Base-by-base conservation (phyloP, 2,329 filamentous ascomycete genomes). In the Diplodia sapinea region DNA sequence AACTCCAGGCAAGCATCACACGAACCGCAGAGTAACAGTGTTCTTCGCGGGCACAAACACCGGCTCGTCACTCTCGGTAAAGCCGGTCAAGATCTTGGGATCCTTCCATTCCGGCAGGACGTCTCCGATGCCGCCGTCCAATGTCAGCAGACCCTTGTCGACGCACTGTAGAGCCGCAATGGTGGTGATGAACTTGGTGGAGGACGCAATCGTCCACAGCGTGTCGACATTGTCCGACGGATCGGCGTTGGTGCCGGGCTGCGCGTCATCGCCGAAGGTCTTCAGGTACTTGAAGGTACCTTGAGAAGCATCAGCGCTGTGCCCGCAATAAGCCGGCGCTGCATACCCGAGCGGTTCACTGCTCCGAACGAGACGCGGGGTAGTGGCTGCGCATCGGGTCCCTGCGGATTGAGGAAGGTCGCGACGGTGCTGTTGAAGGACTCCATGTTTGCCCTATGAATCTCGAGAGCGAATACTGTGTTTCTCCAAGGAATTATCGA, bases 181-280 rank as follows among this genome's bases (percentile, higher is more conserved):
- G 0, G 73, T 72, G 1, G 77, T 78, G 70, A 79, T 73, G 36
- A 80, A 74, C 68, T 80, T 80, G 17, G 76, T 79, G 71, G 75
- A 78, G 7, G 76, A 78, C 5, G 78, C 77, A 13, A 79, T 72
- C 76, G 76, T 79, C 17, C 54, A 57, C 31, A 61, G 43, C 11
- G 56, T 5, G 23, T 52, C 47, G 47, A 49, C 15, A 26, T 17
- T 8, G 12, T 38, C 23, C 15, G 47, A 36, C 13, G 56, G 65
- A 11, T 61, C 49, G 3, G 65, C 65, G n/a, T 50, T 63, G 59
- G 9, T 29, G 29, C 59, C 47, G 4, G 59, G 59, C 40, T 61
- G 40, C 40, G 26, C n/a, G 13, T 61, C 65, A n/a, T 29, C 36
- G 17, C 55, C 55, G 20, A 67, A 67, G 20, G 31, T 31, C 47